These are phyloP conservation scores for Cunninghamia lanceolata DNA, from an alignment of 75 land plant genomes.

Conservation along the genomic window DNA sequence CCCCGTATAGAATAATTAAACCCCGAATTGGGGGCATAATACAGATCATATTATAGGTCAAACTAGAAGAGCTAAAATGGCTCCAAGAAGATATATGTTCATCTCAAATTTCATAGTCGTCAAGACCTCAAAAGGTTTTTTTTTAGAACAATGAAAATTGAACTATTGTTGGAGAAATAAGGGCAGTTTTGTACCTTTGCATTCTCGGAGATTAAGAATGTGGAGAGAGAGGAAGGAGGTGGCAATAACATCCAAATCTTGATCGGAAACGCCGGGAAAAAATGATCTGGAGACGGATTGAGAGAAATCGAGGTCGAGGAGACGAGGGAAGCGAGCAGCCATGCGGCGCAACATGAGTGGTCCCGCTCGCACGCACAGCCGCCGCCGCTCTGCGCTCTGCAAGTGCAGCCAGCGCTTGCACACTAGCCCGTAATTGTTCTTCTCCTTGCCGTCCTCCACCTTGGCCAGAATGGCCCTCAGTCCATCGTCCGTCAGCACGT, in stretches of 20 bases:
- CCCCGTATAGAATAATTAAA: background rate
- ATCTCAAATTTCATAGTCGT: background rate
- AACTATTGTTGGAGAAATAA: too few species aligned
- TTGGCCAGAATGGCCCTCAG: conserved; percentile 51
- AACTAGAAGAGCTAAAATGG: background rate
- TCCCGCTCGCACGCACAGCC: conserved; percentile 75
- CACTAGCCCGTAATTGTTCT: conserved; percentile 69
- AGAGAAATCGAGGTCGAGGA: conserved; percentile 66
- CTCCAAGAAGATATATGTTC: background rate
- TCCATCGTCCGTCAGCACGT: conserved; percentile 63
- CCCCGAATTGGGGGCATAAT: background rate
- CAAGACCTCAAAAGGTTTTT: background rate
- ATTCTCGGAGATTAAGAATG: conserved; percentile 48
- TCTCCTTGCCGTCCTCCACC: conserved; percentile 49
- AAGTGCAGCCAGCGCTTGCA: conserved; percentile 86
- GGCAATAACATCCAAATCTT: conserved; percentile 62
- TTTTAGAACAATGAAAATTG: too few species aligned
- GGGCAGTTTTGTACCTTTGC: conserved; percentile 51
- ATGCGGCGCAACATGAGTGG: conserved; percentile 66
- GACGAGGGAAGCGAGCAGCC: conserved; percentile 63
- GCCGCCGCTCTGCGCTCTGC: conserved; percentile 72
- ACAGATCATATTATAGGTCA: background rate
- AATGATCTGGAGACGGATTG: conserved; percentile 73
- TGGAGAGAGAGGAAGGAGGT: conserved; percentile 38
- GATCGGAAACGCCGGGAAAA: conserved; percentile 78